Percentiles rank a stretch among this genome's conserved stretches.
These are phyloP conservation scores for Excoecaria agallocha DNA, from an alignment of 345 rosid species.

Conservation along the genomic window DNA sequence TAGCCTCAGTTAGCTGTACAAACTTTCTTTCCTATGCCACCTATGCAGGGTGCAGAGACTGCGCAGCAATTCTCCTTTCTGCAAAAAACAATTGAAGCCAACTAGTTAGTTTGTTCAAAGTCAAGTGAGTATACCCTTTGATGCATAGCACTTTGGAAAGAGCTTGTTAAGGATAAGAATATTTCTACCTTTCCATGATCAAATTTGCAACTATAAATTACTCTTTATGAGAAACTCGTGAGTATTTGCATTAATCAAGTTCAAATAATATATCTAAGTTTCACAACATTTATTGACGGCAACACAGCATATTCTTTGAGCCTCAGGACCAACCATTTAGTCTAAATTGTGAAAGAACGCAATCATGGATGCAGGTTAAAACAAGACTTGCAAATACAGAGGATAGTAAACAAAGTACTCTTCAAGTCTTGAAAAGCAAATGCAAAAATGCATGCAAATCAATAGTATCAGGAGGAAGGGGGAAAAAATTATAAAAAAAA, in stretches of 20 bases:
- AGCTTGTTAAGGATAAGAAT: not conserved
- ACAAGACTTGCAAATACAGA: too few relatives aligned
- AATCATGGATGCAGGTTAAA: too few relatives aligned
- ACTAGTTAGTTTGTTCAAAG: not conserved
- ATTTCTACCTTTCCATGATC: not conserved
- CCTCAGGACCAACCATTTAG: not conserved
- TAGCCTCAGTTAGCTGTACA: conserved; percentile 70
- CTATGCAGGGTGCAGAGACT: conserved; percentile 46
- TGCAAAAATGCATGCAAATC: not conserved
- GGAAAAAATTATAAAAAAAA: not conserved
- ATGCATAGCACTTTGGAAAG: too few relatives aligned
- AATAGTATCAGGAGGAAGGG: not conserved
- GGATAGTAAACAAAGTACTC: too few relatives aligned
- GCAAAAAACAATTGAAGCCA: conserved; percentile 28
- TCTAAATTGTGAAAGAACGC: too few relatives aligned
- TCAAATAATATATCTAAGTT: not conserved
- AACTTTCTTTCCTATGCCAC: conserved; percentile 38
- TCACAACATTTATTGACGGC: not conserved
- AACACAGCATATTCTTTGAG: not conserved
- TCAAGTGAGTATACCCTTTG: too few relatives aligned
- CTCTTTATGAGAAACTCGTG: not conserved
- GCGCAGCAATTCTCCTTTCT: conserved; percentile 67
- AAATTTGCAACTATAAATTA: not conserved
- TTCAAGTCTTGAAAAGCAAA: not conserved
- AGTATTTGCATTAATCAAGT: not conserved